Evolutionary conservation across 148 eudicot genomes (phyloP), one percentile per base, ranked within the genome.

Genomic region (Polygonum maritimum): DNA sequence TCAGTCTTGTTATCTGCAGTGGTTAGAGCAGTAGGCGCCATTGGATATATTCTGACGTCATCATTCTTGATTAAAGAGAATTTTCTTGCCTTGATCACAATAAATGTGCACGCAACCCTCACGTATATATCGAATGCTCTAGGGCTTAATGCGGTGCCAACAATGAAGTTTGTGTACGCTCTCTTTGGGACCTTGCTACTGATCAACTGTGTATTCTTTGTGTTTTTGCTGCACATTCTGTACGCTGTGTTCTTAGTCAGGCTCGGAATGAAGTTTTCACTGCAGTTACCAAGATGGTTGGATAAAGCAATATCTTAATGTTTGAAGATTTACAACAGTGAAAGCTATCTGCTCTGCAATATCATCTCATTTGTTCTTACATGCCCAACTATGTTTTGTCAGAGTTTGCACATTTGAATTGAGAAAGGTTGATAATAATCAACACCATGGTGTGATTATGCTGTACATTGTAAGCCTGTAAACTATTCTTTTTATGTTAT

Each of bases 41-140:
- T 87, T 31, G 92, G 96, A 12, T 90, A 89, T 83, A 96, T 92
- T 81, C 62, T 92, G 74, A 81, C 89, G 74, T 85, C 91, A 41
- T 94, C 98, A 5, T 94, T 89, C 85, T 85, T 94, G 80, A 92
- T 94, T 69, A 87, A 88, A 79, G 98, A 94, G 76, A 94, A 94
- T 84, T 92, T 94, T 69, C 96, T 94, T 73, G 91, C 88, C 62
- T 79, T 94, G 98, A 94, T 94, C 82, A 92, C 96, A 2, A 74
- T 92, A 80, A 94, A 92, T 71, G 84, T 92, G 79, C 98, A 94
- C 79, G 96, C 98, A 58, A 81, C 86, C 13, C 84, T 92, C 39
- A 81, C 97, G 62, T 79, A 80, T 54, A 76, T 90, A 76, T 75
- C 89, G 55, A 88, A 93, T 63, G 77, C 90, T 15, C 35, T 94